Percentiles rank a stretch among this genome's conserved stretches.
These are phyloP conservation scores for Cutaneotrichosporon dermatis DNA, from an alignment of 1,284 basidiomycete genomes.

Conservation along the genomic window DNA sequence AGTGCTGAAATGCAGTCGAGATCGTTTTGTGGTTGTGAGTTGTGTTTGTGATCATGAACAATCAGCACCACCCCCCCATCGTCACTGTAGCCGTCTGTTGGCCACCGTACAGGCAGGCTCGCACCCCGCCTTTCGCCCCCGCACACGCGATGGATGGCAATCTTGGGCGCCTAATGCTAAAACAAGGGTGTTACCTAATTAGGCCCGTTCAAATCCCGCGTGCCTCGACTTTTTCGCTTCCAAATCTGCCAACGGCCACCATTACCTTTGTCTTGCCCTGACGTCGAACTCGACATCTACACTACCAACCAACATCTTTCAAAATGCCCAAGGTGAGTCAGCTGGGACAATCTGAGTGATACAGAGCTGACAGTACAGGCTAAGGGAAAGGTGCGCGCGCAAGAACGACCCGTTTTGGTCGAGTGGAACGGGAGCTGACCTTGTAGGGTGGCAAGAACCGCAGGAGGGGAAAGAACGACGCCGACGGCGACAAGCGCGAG, in stretches of 20 bases:
- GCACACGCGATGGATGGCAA: too few species aligned
- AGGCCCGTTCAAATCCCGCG: neutral
- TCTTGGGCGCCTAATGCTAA: too few species aligned
- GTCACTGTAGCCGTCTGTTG: too few species aligned
- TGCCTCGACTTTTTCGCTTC: neutral
- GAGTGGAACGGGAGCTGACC: neutral
- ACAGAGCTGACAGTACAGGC: constrained; percentile 27
- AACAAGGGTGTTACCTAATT: too few species aligned
- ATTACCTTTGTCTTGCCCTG: neutral
- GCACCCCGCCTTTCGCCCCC: too few species aligned
- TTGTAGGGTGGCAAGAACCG: constrained; percentile 95
- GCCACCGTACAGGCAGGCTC: too few species aligned
- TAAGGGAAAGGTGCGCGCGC: constrained; percentile 42
- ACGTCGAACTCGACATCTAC: constrained; percentile 5
- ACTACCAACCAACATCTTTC: constrained; percentile 9
- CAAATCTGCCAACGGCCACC: neutral
- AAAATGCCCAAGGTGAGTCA: constrained; percentile 43
- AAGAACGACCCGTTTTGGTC: too few species aligned
- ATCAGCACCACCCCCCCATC: too few species aligned
- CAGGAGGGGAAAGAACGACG: constrained; percentile 99
- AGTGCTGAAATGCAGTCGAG: too few species aligned
- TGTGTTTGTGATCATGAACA: too few species aligned
- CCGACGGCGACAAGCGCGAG: constrained; percentile 96
- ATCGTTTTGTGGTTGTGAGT: too few species aligned
- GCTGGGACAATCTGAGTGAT: too few species aligned